Evolutionary conservation across 2,329 filamentous ascomycete genomes (phyloP).

Genomic region (Colletotrichum aenigma): DNA sequence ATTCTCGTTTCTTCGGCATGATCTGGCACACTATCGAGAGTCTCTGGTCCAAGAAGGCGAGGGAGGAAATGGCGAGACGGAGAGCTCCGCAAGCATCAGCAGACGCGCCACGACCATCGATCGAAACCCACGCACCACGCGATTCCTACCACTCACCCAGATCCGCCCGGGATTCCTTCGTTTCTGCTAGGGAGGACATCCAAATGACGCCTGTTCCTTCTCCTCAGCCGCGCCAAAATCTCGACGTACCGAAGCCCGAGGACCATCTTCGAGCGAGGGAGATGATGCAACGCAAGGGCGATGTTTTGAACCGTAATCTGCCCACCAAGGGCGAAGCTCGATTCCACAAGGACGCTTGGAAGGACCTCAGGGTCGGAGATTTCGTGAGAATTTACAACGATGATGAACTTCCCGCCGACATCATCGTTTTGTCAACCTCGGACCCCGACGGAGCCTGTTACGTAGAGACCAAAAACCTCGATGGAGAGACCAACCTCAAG

Average conservation of each 20-base stretch:
- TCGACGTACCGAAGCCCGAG: constrained; percentile 42
- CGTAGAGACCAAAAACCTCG: constrained; percentile 96
- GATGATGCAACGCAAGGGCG: constrained; percentile 51
- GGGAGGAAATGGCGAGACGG: constrained; percentile 51
- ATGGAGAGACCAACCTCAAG: constrained; percentile 97
- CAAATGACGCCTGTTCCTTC: constrained; percentile 96
- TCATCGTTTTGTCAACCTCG: constrained; percentile 91
- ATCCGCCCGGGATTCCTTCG: constrained; percentile 50
- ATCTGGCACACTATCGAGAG: constrained; percentile 53
- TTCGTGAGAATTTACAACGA: constrained; percentile 97
- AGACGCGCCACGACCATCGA: constrained; percentile 58
- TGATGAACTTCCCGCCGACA: constrained; percentile 91
- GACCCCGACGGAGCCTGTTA: constrained; percentile 95
- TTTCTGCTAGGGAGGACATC: constrained; percentile 72
- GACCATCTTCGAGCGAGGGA: constrained; percentile 38
- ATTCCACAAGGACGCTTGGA: constrained; percentile 95
- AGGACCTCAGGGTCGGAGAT: constrained; percentile 92
- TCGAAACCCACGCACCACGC: constrained; percentile 63
- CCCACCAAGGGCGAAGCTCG: constrained; percentile 72
- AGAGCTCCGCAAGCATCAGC: constrained; percentile 42
- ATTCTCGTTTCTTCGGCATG: constrained; percentile 62
- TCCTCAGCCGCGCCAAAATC: constrained; percentile 58
- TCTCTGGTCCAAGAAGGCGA: constrained; percentile 57
- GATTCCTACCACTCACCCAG: constrained; percentile 51
- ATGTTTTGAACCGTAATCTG: constrained; percentile 75